phyloP scores from a whole-genome alignment of 768 basidiomycete genomes.

The Russula vinacea region DNA sequence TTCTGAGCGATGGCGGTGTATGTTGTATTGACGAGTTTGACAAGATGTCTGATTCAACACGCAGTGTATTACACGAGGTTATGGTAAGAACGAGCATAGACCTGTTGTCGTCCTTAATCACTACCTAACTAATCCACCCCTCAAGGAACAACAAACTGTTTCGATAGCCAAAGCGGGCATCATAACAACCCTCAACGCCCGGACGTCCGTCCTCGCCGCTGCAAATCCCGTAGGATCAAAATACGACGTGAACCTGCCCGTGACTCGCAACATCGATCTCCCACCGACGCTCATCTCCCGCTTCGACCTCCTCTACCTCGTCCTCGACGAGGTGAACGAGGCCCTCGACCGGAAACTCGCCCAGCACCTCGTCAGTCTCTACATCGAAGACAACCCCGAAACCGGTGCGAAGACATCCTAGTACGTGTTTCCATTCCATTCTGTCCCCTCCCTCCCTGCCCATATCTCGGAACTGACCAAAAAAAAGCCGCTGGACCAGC shows the following conservation, averaged over 20 bases:
- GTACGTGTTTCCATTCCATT: no score
- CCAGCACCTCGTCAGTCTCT: constrained; percentile 88
- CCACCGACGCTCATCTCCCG: constrained; percentile 97
- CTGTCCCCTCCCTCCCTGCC: neutral
- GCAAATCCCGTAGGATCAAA: constrained; percentile 96
- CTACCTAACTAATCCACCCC: neutral
- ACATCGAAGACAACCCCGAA: constrained; percentile 84
- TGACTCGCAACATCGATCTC: constrained; percentile 94
- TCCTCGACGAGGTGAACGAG: constrained; percentile 94
- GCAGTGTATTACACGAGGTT: constrained; percentile 97
- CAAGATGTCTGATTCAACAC: constrained; percentile 97
- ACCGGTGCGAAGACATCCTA: constrained; percentile 65
- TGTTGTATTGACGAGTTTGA: constrained; percentile 99
- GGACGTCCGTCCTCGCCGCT: constrained; percentile 97
- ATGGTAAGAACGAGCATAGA: constrained; percentile 58
- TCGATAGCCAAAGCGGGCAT: constrained; percentile 99
- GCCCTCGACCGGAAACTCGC: constrained; percentile 79
- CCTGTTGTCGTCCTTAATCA: neutral
- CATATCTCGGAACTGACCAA: neutral
- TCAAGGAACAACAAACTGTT: constrained; percentile 98
- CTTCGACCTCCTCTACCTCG: constrained; percentile 94
- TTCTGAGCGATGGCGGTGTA: constrained; percentile 92
- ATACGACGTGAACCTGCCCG: constrained; percentile 87
- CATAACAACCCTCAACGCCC: constrained; percentile 95
- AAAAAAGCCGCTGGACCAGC: constrained; percentile 75